Evolutionary conservation across 2,329 filamentous ascomycete genomes (phyloP).

Genomic region (Aspergillus proliferans): DNA sequence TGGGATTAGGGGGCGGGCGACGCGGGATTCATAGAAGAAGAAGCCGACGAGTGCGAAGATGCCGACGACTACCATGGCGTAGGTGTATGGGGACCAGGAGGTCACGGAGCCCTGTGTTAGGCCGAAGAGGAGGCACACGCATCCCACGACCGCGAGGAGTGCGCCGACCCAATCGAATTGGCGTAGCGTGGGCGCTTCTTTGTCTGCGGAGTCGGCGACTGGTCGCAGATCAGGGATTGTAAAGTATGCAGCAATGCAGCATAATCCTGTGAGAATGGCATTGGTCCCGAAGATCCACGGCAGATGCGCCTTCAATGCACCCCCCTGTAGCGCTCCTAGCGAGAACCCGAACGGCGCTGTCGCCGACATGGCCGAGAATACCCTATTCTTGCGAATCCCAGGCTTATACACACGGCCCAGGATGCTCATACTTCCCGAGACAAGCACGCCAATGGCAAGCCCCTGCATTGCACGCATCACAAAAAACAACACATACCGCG

Average conservation of each 20-base stretch:
- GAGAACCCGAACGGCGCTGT: constrained; percentile 42
- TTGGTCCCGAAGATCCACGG: constrained; percentile 42
- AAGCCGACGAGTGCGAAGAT: constrained; percentile 42
- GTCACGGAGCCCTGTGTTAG: constrained; percentile 49
- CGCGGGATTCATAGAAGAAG: constrained; percentile 41
- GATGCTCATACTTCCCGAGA: constrained; percentile 46
- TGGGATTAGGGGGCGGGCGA: constrained; percentile 42
- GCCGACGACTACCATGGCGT: constrained; percentile 42
- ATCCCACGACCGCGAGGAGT: constrained; percentile 42
- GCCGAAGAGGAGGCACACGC: constrained; percentile 52
- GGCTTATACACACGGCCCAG: constrained; percentile 42
- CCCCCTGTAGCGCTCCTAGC: constrained; percentile 40
- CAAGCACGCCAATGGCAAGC: constrained; percentile 44
- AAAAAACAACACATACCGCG: constrained; percentile 31
- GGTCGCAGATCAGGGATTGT: constrained; percentile 35
- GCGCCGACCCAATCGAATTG: constrained; percentile 38
- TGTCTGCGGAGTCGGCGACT: constrained; percentile 22
- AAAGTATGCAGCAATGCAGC: constrained; percentile 32
- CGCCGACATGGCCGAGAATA: constrained; percentile 45
- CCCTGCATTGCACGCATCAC: constrained; percentile 39
- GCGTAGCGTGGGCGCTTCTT: constrained; percentile 23
- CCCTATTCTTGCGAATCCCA: constrained; percentile 42
- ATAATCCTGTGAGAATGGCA: constrained; percentile 34
- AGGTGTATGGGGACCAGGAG: constrained; percentile 47
- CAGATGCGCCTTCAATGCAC: constrained; percentile 34